Conservation (phyloP, 2,329 filamentous ascomycete genomes). For the Fusarium clavum region DNA sequence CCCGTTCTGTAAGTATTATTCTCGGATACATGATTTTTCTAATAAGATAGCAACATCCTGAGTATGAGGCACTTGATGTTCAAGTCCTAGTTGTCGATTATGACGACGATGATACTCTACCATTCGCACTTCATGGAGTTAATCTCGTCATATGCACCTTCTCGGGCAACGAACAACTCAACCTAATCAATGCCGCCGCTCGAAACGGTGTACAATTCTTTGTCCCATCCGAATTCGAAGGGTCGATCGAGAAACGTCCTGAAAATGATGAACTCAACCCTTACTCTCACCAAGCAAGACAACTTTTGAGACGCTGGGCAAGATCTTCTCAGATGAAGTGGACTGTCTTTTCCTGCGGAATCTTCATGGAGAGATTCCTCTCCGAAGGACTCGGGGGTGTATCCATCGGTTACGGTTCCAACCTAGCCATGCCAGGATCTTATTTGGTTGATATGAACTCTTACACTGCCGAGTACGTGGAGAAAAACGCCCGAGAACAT, state of each 20-base stretch:
- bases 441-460: slow-evolving; percentile 73
- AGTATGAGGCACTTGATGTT: slow-evolving; percentile 66
- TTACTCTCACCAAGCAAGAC: slow-evolving; percentile 61
- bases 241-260: slow-evolving; percentile 66
- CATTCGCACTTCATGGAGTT: slow-evolving; percentile 75
- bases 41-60: slow-evolving; percentile 61
- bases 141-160: slow-evolving; percentile 83
- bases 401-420: slow-evolving; percentile 68
- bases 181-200: slow-evolving; percentile 78
- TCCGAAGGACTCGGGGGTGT: slow-evolving; percentile 72
- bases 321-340: slow-evolving; percentile 66
- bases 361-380: slow-evolving; percentile 81
- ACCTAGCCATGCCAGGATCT: slow-evolving; percentile 67
- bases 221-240: slow-evolving; percentile 82
- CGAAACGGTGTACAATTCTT: slow-evolving; percentile 74
- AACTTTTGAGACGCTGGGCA: slow-evolving; percentile 66
- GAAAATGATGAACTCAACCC: slow-evolving; percentile 70
- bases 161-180: slow-evolving; percentile 72
- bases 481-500: slow-evolving; percentile 62
- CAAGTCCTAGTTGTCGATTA: slow-evolving; percentile 80
- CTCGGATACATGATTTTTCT: slow-evolving; percentile 5
- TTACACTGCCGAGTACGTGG: slow-evolving; percentile 70
- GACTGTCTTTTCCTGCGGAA: slow-evolving; percentile 78
- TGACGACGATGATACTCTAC: slow-evolving; percentile 65
- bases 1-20: slow-evolving; percentile 57